These are phyloP conservation scores for Artemisia tridentata DNA, from an alignment of 129 eudicot genomes.

Conservation along the genomic window DNA sequence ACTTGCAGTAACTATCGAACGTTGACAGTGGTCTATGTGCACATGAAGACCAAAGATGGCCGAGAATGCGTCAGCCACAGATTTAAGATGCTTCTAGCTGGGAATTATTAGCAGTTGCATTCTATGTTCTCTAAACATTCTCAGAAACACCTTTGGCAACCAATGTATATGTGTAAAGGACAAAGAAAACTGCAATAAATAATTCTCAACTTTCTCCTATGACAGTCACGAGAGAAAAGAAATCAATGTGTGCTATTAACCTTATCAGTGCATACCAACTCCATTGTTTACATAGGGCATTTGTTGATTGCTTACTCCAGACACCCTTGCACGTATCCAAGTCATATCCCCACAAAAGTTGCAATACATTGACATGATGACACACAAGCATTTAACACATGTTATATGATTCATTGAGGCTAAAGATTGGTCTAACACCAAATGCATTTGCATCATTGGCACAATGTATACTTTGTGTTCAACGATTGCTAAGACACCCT, in stretches of 20 bases:
- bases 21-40: not conserved
- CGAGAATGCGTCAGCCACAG: not conserved
- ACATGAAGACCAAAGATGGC: constrained; percentile 8
- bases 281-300: too few relatives aligned
- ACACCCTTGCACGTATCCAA: too few relatives aligned
- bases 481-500: not conserved
- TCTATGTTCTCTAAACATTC: constrained; percentile 6
- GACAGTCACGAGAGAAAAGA: too few relatives aligned
- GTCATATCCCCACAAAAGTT: too few relatives aligned
- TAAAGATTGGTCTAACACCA: too few relatives aligned
- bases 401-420: too few relatives aligned
- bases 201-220: not conserved
- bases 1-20: constrained; percentile 41
- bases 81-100: constrained; percentile 1
- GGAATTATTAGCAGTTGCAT: constrained; percentile 2
- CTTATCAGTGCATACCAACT: too few relatives aligned
- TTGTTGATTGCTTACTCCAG: too few relatives aligned
- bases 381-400: too few relatives aligned
- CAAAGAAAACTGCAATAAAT: constrained; percentile 11
- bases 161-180: constrained; percentile 1
- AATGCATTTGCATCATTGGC: not conserved
- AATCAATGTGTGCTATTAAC: too few relatives aligned
- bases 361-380: too few relatives aligned
- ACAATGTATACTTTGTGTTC: not conserved
- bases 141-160: not conserved